These are phyloP conservation scores for Xylona heveae DNA, from an alignment of 495 filamentous ascomycete genomes.

Conservation along the genomic window DNA sequence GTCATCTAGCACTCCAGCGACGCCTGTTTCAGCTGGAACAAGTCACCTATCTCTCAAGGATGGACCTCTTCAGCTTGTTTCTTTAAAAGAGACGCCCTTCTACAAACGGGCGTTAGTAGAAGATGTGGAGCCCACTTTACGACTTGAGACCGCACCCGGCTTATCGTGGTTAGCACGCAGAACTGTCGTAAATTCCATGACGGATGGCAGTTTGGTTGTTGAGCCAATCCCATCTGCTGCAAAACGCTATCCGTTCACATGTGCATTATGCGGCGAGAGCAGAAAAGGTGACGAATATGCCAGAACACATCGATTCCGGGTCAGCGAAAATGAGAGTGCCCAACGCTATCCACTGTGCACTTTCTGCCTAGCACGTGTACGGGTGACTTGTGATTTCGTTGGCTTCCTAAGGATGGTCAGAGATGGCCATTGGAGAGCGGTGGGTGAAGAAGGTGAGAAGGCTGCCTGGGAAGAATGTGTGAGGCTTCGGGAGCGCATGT, in stretches of 20 bases:
- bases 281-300: slow-evolving; percentile 45
- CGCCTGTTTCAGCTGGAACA: slow-evolving; percentile 28
- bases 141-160: slow-evolving; percentile 73
- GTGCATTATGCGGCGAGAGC: slow-evolving; percentile 73
- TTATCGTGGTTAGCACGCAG: slow-evolving; percentile 84
- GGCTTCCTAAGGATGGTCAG: slow-evolving; percentile 76
- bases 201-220: slow-evolving; percentile 70
- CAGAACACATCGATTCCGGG: slow-evolving; percentile 74
- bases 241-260: slow-evolving; percentile 42
- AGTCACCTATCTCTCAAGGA: slow-evolving; percentile 22
- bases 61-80: slow-evolving; percentile 11
- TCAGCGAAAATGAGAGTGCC: slow-evolving; percentile 62
- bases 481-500: slow-evolving; percentile 76
- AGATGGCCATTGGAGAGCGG: slow-evolving; percentile 69
- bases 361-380: slow-evolving; percentile 66
- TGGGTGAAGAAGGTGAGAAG: slow-evolving; percentile 54
- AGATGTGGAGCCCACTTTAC: slow-evolving; percentile 84
- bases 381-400: slow-evolving; percentile 78
- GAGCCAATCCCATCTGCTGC: slow-evolving; percentile 51
- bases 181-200: slow-evolving; percentile 59
- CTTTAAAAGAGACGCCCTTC: slow-evolving; percentile 77
- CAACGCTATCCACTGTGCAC: slow-evolving; percentile 77
- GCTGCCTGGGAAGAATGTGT: slow-evolving; percentile 89
- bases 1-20: slow-evolving; percentile 15
- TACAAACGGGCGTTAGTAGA: slow-evolving; percentile 76